phyloP scores from a whole-genome alignment of 2,329 filamentous ascomycete species.

The Cytospora paraplurivora region DNA sequence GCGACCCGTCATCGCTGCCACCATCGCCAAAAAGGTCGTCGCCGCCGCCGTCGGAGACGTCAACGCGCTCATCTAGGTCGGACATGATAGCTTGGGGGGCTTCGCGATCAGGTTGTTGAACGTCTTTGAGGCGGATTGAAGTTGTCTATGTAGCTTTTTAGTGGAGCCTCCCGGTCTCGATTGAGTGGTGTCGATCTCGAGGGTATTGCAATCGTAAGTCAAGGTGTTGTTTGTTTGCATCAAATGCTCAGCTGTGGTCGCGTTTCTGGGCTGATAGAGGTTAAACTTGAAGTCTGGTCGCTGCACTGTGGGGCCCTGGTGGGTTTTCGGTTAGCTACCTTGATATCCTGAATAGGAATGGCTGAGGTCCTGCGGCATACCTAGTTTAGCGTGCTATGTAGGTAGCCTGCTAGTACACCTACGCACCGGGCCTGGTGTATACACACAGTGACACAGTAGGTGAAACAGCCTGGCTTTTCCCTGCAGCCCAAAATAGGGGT shows the following conservation, averaged over 20 bases:
- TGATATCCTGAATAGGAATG: not conserved
- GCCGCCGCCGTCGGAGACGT: conserved; percentile 55
- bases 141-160: not conserved
- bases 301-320: not conserved
- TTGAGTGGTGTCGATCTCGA: not conserved
- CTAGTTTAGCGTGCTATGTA: not conserved
- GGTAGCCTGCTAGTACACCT: not conserved
- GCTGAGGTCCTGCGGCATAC: not conserved
- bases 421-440: too few species aligned
- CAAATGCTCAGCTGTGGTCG: not conserved
- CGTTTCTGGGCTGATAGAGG: not conserved
- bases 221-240: not conserved
- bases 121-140: not conserved
- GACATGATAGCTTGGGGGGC: conserved; percentile 48
- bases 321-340: conserved; percentile 1
- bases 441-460: not conserved
- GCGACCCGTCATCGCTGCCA: conserved; percentile 61
- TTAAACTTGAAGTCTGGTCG: not conserved
- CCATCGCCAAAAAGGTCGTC: conserved; percentile 66
- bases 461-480: conserved; percentile 11
- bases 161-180: not conserved
- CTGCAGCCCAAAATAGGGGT: conserved; percentile 24
- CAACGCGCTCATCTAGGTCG: conserved; percentile 56
- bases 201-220: not conserved
- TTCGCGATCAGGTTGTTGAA: not conserved